Percentiles rank a stretch among this genome's conserved stretches.
Conservation (phyloP, 176 grass and related monocot species). For the Musa acuminata region DNA sequence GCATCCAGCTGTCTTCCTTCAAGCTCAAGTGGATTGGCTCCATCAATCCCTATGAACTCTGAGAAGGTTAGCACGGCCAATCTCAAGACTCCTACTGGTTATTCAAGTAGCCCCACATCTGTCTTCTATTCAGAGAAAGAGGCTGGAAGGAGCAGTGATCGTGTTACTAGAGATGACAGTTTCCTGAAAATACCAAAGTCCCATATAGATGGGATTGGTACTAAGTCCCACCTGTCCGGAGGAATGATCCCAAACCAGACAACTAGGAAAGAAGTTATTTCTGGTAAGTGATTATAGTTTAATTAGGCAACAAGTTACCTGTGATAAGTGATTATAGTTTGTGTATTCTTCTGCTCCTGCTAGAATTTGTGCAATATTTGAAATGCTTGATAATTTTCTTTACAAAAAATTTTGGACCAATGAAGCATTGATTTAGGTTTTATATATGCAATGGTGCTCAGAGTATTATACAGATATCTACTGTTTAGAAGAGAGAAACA, state of each 20-base stretch:
- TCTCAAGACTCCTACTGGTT: conserved; percentile 7
- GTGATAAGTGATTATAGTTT: background rate
- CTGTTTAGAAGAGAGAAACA: background rate
- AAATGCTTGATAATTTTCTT: background rate
- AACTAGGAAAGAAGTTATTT: conserved; percentile 1
- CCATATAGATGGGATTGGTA: conserved; percentile 35
- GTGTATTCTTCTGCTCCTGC: background rate
- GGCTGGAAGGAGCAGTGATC: conserved; percentile 24
- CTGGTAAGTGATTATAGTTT: conserved; percentile 18
- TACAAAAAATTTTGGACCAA: background rate
- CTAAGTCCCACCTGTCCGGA: conserved; percentile 28
- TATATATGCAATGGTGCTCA: background rate
- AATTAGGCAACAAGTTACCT: too few species aligned
- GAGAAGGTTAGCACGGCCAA: background rate
- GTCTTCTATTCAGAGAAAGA: conserved; percentile 24
- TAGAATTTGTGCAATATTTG: background rate
- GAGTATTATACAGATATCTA: background rate
- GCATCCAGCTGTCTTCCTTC: conserved; percentile 69
- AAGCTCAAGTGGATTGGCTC: conserved; percentile 31
- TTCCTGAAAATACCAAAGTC: conserved; percentile 72
- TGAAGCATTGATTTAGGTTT: background rate
- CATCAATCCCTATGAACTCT: conserved; percentile 25
- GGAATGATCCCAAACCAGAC: conserved; percentile 10
- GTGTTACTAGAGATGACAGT: conserved; percentile 83
- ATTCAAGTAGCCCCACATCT: conserved; percentile 12